Conservation (phyloP, 148 eudicot species). For the Hydrangea macrophylla region DNA sequence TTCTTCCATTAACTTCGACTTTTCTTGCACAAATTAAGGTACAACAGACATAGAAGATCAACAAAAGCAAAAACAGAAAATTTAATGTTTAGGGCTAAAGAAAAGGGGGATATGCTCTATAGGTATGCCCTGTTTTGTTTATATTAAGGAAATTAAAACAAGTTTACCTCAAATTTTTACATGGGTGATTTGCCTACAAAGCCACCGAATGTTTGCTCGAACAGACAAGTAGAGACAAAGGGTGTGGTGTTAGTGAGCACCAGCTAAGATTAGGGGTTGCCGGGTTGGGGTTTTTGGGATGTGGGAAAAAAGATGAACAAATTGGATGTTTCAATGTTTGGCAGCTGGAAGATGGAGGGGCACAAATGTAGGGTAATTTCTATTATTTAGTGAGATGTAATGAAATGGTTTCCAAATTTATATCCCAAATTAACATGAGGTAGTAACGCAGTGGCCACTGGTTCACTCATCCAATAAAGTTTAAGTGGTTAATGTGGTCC, state of each 20-base stretch:
- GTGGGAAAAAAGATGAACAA: conserved; percentile 2
- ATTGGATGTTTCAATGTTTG: conserved; percentile 1
- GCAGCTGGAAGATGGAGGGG: conserved; percentile 4
- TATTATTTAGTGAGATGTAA: too few relatives aligned
- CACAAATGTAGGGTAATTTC: neutral
- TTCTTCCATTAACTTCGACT: conserved; percentile 39
- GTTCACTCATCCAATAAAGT: too few relatives aligned
- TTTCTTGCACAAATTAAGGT: neutral
- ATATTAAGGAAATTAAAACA: neutral
- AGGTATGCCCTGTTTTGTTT: neutral
- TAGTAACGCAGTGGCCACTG: too few relatives aligned
- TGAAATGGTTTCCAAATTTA: too few relatives aligned
- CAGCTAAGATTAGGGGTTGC: neutral
- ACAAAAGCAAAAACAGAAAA: neutral
- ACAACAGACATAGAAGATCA: conserved; percentile 1
- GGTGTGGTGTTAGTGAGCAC: conserved; percentile 7
- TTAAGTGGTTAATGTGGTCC: too few relatives aligned
- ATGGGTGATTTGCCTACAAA: conserved; percentile 8
- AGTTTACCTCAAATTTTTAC: conserved; percentile 15
- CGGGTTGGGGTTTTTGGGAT: neutral
- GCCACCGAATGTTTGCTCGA: conserved; percentile 8
- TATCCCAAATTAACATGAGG: too few relatives aligned
- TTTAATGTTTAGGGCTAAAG: neutral
- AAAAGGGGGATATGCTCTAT: conserved; percentile 7
- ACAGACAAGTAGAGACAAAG: conserved; percentile 8